Conservation (phyloP, 805 yeast species). For the Schizosaccharomyces osmophilus region DNA sequence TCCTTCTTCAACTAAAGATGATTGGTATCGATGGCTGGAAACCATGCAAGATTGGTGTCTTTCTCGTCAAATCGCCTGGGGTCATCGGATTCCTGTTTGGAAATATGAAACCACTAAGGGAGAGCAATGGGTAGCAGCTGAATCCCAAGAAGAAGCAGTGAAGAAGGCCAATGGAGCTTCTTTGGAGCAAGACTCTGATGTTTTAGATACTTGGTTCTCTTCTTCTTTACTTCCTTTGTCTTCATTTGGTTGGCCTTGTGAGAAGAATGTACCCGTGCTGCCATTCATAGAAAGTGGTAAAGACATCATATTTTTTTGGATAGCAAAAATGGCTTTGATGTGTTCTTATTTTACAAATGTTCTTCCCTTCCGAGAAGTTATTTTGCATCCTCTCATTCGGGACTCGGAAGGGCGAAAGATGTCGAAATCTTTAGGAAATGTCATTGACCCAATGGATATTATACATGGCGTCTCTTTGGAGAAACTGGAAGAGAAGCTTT, state of each 20-base stretch:
- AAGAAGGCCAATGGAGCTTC: constrained; percentile 38
- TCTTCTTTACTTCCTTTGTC: constrained; percentile 96
- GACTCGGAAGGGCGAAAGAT: constrained; percentile 98
- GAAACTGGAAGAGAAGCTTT: constrained; percentile 54
- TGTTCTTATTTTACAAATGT: constrained; percentile 74
- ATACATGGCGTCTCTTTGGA: constrained; percentile 67
- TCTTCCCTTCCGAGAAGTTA: constrained; percentile 84
- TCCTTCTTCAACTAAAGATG: constrained; percentile 77
- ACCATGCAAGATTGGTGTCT: constrained; percentile 98
- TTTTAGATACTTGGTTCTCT: constrained; percentile 95
- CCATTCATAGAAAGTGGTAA: constrained; percentile 93
- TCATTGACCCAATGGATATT: constrained; percentile 85
- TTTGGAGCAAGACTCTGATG: constrained; percentile 94
- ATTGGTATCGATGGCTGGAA: constrained; percentile 84
- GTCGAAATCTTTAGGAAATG: constrained; percentile 95
- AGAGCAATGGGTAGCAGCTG: constrained; percentile 76
- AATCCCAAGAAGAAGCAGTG: constrained; percentile 59
- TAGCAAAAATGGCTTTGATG: constrained; percentile 78
- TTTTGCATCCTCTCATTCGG: constrained; percentile 93
- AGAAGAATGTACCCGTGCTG: constrained; percentile 37
- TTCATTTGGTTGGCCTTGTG: constrained; percentile 85
- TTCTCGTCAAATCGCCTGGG: constrained; percentile 86
- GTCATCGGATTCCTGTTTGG: constrained; percentile 82
- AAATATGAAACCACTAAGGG: constrained; percentile 52
- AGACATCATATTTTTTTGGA: constrained; percentile 99